Conservation (phyloP, 169 alveolate genomes). For the Plasmodium knowlesi region DNA sequence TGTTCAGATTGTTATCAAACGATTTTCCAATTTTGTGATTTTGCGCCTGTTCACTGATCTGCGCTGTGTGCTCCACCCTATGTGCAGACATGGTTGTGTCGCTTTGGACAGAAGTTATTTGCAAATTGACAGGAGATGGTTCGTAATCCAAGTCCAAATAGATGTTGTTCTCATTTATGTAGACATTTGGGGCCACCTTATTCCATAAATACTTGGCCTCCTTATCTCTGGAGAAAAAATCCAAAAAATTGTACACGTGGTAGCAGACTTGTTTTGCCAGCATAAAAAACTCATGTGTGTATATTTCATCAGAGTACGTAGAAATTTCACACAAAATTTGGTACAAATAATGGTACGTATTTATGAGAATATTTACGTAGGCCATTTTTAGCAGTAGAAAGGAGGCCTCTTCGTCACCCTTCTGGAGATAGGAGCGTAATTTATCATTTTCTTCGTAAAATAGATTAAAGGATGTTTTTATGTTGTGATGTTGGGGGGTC, state of each 20-base stretch:
- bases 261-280: conserved; percentile 62
- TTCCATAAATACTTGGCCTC: conserved; percentile 29
- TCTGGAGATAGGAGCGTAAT: conserved; percentile 12
- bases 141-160: conserved; percentile 56
- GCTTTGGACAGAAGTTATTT: not conserved
- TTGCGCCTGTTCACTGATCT: not conserved
- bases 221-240: conserved; percentile 55
- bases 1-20: conserved; percentile 40
- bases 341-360: conserved; percentile 40
- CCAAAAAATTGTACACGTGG: conserved; percentile 50
- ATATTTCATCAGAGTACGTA: conserved; percentile 12
- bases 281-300: conserved; percentile 30
- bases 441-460: conserved; percentile 49
- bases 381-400: conserved; percentile 39
- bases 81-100: not conserved
- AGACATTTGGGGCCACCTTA: conserved; percentile 22
- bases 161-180: conserved; percentile 42
- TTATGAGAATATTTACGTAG: conserved; percentile 36
- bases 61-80: not conserved
- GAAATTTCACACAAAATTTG: conserved; percentile 47
- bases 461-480: conserved; percentile 21
- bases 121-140: conserved; percentile 7
- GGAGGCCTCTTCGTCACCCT: conserved; percentile 48
- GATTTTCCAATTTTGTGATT: conserved; percentile 35
- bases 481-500: not conserved